Conservation (phyloP, 2,329 filamentous ascomycete species). For the Aspergillus unguis region DNA sequence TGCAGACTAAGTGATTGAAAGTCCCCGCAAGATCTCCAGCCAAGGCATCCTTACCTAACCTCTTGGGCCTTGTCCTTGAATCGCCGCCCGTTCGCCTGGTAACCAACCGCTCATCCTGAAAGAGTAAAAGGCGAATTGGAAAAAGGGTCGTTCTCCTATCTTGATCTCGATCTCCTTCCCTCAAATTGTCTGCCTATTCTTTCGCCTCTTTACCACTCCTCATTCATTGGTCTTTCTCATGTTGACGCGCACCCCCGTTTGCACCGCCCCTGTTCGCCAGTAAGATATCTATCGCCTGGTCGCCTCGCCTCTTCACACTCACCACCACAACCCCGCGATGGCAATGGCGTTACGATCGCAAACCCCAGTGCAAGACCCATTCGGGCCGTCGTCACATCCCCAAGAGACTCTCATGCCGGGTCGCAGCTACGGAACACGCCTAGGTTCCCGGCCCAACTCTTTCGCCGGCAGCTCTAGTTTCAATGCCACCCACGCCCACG, state of each 20-base stretch:
- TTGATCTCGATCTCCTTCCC: conserved; percentile 13
- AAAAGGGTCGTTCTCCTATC: conserved; percentile 11
- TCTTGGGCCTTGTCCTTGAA: conserved; percentile 2
- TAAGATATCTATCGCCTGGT: conserved; percentile 1
- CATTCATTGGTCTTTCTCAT: conserved; percentile 10
- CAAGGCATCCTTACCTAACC: too few species aligned
- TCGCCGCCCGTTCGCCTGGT: conserved; percentile 28
- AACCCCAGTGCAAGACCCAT: conserved; percentile 40
- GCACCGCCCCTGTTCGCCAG: conserved; percentile 17
- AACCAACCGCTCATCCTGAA: conserved; percentile 23
- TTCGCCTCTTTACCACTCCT: conserved; percentile 9
- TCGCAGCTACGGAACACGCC: conserved; percentile 32
- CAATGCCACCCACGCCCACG: conserved; percentile 34
- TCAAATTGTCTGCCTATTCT: conserved; percentile 7
- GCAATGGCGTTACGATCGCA: conserved; percentile 37
- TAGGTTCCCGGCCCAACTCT: conserved; percentile 41
- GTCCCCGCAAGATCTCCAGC: too few species aligned
- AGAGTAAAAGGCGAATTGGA: conserved; percentile 6
- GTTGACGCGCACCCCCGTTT: conserved; percentile 15
- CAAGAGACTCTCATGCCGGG: conserved; percentile 29
- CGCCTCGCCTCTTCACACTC: conserved; percentile 18
- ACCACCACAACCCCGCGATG: conserved; percentile 27
- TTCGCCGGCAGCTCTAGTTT: conserved; percentile 38
- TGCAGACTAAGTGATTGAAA: not conserved
- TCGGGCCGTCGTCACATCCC: conserved; percentile 29